Percentiles rank a stretch among this genome's conserved stretches.
phyloP scores from a whole-genome alignment of 495 filamentous ascomycete species.

The Talaromyces liani region DNA sequence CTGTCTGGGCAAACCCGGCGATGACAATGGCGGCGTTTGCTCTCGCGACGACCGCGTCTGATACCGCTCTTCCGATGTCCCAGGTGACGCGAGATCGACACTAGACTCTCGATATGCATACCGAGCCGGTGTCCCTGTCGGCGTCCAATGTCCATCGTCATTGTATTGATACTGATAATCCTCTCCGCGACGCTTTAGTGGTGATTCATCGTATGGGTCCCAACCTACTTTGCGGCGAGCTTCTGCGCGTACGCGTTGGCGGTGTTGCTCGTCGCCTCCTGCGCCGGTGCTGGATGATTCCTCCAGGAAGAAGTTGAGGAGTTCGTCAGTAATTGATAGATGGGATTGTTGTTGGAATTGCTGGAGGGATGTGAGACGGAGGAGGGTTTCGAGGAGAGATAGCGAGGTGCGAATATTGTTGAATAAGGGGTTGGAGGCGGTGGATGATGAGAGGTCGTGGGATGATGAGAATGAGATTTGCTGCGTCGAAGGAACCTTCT shows the following conservation, averaged over 20 bases:
- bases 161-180: conserved; percentile 44
- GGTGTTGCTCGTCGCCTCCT: conserved; percentile 61
- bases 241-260: conserved; percentile 61
- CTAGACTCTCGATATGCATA: conserved; percentile 7
- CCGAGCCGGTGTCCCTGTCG: conserved; percentile 5
- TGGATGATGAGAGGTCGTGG: conserved; percentile 26
- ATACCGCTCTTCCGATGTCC: neutral
- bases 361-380: conserved; percentile 88
- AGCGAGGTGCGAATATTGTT: conserved; percentile 70
- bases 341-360: conserved; percentile 95
- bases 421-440: conserved; percentile 32
- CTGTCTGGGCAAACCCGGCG: conserved; percentile 10
- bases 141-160: conserved; percentile 7
- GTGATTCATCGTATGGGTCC: conserved; percentile 74
- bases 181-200: conserved; percentile 55
- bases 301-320: conserved; percentile 88
- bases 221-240: conserved; percentile 78
- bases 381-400: conserved; percentile 87
- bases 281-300: conserved; percentile 69
- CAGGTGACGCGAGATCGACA: neutral
- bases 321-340: conserved; percentile 87
- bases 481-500: conserved; percentile 22
- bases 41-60: conserved; percentile 20
- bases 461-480: conserved; percentile 26
- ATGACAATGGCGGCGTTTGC: conserved; percentile 34